A percentile compares a stretch with the other conserved stretches of the same genome.
Evolutionary conservation across 371 early-diverging fungal species (phyloP).

Genomic region (Apophysomyces elegans): DNA sequence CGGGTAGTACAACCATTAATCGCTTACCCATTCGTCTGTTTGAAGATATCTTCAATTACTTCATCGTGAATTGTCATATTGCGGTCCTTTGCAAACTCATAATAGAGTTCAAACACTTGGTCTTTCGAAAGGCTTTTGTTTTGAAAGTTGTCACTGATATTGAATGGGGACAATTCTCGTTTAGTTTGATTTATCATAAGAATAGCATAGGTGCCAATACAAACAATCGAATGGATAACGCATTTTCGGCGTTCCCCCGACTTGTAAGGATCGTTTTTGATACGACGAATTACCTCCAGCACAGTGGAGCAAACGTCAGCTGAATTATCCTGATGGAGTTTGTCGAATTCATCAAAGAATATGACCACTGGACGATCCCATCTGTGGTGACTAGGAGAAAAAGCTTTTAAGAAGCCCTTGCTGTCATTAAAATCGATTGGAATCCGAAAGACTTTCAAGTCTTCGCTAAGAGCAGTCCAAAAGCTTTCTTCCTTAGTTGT

Average conservation of each 20-base stretch:
- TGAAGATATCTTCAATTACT: conserved; percentile 19
- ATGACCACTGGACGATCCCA: conserved; percentile 18
- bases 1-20: not conserved
- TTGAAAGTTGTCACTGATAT: conserved; percentile 18
- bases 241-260: not conserved
- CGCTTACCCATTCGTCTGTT: conserved; percentile 16
- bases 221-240: conserved; percentile 19
- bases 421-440: not conserved
- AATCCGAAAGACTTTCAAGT: not conserved
- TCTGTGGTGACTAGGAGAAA: not conserved
- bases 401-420: not conserved
- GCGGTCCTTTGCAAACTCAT: conserved; percentile 19
- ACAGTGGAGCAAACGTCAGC: conserved; percentile 12
- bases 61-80: conserved; percentile 6
- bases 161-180: conserved; percentile 18
- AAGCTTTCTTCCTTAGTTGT: not conserved
- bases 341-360: conserved; percentile 24
- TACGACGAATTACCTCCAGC: conserved; percentile 1
- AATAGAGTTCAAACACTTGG: not conserved
- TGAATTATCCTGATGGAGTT: conserved; percentile 11
- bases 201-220: conserved; percentile 23
- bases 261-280: not conserved
- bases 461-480: not conserved
- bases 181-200: conserved; percentile 15
- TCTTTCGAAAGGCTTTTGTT: conserved; percentile 19